Percentiles rank a stretch among this genome's conserved stretches.
These are phyloP conservation scores for Melampsora americana DNA, from an alignment of 1,284 basidiomycete species.

Conservation along the genomic window DNA sequence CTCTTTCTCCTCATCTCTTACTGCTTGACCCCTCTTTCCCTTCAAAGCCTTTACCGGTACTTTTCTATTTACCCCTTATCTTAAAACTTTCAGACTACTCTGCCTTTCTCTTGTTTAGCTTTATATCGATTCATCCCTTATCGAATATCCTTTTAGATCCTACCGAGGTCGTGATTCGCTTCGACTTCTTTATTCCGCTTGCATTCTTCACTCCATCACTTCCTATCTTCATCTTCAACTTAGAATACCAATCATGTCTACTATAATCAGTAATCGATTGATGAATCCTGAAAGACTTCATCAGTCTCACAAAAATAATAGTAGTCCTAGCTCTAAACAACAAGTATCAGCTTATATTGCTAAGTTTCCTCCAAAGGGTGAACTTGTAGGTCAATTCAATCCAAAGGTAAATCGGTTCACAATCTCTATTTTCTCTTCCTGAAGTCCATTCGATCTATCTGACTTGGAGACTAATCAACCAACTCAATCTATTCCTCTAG, in stretches of 20 bases:
- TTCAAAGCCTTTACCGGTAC: too few relatives aligned
- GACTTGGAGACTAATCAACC: not conserved
- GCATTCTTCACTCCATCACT: not conserved
- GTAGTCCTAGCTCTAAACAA: not conserved
- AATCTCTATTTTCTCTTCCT: not conserved
- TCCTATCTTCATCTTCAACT: not conserved
- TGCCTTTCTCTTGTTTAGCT: too few relatives aligned
- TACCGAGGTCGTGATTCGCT: too few relatives aligned
- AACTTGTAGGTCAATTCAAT: slow-evolving; percentile 18
- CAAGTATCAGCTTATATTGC: not conserved
- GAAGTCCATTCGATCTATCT: not conserved
- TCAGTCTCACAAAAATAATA: not conserved
- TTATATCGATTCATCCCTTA: too few relatives aligned
- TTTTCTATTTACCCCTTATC: too few relatives aligned
- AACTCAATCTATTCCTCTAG: not conserved
- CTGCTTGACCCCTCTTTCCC: too few relatives aligned
- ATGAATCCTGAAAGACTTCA: slow-evolving; percentile 3
- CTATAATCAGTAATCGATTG: not conserved
- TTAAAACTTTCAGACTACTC: too few relatives aligned
- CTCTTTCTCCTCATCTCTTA: too few relatives aligned
- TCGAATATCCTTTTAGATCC: too few relatives aligned
- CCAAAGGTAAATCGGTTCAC: not conserved
- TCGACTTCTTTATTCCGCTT: too few relatives aligned
- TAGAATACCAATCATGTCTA: not conserved
- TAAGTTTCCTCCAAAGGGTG: not conserved